Percentiles rank a stretch among this genome's conserved stretches.
Conservation (phyloP, 2,329 filamentous ascomycete species). For the Botrytis porri region DNA sequence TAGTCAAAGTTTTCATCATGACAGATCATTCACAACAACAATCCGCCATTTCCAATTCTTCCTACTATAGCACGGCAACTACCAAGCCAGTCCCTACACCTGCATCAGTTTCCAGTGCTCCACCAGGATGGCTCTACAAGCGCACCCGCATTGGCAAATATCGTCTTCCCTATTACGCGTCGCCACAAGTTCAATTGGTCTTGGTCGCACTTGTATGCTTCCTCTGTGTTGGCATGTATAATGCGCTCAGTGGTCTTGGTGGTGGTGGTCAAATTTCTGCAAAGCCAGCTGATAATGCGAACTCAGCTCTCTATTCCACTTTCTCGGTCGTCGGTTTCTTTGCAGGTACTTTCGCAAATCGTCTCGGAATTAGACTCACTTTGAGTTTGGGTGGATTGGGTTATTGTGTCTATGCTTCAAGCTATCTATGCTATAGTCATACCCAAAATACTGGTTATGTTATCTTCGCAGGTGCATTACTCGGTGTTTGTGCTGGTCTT, state of each 20-base stretch:
- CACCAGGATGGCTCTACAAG: slow-evolving; percentile 18
- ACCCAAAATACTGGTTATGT: slow-evolving; percentile 53
- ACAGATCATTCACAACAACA: slow-evolving; percentile 7
- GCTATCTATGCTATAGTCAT: slow-evolving; percentile 48
- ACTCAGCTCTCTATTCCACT: slow-evolving; percentile 46
- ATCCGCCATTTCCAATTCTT: slow-evolving; percentile 5
- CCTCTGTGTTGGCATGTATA: slow-evolving; percentile 68
- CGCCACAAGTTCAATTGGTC: slow-evolving; percentile 66
- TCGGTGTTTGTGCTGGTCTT: slow-evolving; percentile 73
- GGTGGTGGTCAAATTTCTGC: slow-evolving; percentile 53
- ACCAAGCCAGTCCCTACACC: background rate
- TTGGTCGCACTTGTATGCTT: slow-evolving; percentile 68
- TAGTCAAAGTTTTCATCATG: slow-evolving; percentile 1
- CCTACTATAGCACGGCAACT: slow-evolving; percentile 7
- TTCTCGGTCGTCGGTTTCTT: slow-evolving; percentile 60
- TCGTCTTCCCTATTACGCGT: slow-evolving; percentile 66
- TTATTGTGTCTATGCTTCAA: slow-evolving; percentile 66
- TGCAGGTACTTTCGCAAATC: slow-evolving; percentile 72
- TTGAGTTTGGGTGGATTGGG: slow-evolving; percentile 70
- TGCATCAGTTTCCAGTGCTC: background rate
- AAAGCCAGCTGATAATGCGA: slow-evolving; percentile 42
- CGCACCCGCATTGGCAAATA: slow-evolving; percentile 40
- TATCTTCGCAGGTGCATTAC: slow-evolving; percentile 71
- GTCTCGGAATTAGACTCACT: slow-evolving; percentile 64
- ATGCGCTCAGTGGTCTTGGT: slow-evolving; percentile 60